Evolutionary conservation across 1,284 basidiomycete species (phyloP), one percentile per base, ranked within the genome.

Genomic region (Boletus albobrunnescens): DNA sequence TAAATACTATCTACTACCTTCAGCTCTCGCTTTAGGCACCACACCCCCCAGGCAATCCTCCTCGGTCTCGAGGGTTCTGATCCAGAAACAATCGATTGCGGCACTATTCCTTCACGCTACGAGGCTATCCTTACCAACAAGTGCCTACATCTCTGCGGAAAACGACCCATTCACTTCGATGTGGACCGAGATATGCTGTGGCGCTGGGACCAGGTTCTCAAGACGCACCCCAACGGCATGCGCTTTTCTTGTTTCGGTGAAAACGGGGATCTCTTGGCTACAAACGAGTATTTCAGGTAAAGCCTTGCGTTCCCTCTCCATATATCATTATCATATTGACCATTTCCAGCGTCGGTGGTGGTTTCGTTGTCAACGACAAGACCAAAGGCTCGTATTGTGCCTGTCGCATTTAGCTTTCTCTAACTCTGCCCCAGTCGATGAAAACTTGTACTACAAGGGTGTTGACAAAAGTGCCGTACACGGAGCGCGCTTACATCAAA

Each of bases 361-460:
- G 91, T 3, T 94, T 94, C 58, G 91, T 94, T 11, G 90, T 92
- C 16, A 93, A 93, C 56, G 88, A 91, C 24, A 88, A 89, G 62
- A 93, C 90, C 2, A 86, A 91, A 73, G 82, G 87, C 54, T 50
- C 44, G 49, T 36, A 14, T 4, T 16, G 36, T 36, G 22, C 19
- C 23, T 35, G 31, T 13, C 14, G 2, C 27, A 28, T 6, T 19
- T 1, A 26, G 7, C 6, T 27, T 5, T 22, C 24, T 24, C 44
- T 50, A 8, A 68, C 30, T 14, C 36, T 27, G 1, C 17, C 13
- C 12, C 64, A 89, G 84, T 89, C 57, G 86, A 92, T 59, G 94
- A 98, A 70, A 97, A 98, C 65, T 67, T 97, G 54, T 97, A 92
- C 67, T 97, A 97, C 76, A 93, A 93, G 65, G 84, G 91, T n/a